Base-by-base conservation (phyloP, 345 rosid species). In the Brassica napus region DNA sequence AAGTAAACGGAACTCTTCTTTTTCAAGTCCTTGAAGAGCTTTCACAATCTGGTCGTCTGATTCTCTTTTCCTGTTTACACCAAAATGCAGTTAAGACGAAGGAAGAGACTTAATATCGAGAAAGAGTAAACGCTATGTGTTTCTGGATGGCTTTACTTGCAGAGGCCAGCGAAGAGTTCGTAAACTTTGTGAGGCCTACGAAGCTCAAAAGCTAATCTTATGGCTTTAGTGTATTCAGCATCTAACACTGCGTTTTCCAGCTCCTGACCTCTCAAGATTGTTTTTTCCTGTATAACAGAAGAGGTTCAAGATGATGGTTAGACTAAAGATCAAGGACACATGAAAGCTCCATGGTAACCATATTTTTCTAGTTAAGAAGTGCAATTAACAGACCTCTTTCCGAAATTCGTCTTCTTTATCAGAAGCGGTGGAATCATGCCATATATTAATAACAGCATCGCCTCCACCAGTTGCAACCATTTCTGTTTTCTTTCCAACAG, bases 401-500 rank as follows among this genome's bases (percentile, higher is more conserved):
- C 87, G 90, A 61, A 92, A 91, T 65, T 94, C 94, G 58, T 93
- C 97, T 85, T 91, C 98, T 79, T 88, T 91, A 66, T 93, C 96
- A 52, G 83, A 75, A 77, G 89, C 85, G 57, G 99, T 93, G 69
- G 99, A 91, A 82, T 95, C 99, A 82, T 89, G 74, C 97, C 96
- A 92, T 67, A 94, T 79, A 82, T 94, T 94, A 79, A 94, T 84
- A 49, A 86, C 85, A 61, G 93, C 94, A 82, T 92, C 98, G 71
- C 93, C 74, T 52, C 98, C 98, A 65, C 98, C 98, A 31, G 98
- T 91, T 68, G 96, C 97, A 80, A 92, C 78, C 87, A 86, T 87
- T 87, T 93, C 97, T 24, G 97, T 91, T 84, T 89, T 90, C 84
- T 86, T 95, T 69, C 99, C 98, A 15, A 95, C 85, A 67, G 98